Conservation (phyloP, 139 green algal genomes). For the Haematococcus lacustris region DNA sequence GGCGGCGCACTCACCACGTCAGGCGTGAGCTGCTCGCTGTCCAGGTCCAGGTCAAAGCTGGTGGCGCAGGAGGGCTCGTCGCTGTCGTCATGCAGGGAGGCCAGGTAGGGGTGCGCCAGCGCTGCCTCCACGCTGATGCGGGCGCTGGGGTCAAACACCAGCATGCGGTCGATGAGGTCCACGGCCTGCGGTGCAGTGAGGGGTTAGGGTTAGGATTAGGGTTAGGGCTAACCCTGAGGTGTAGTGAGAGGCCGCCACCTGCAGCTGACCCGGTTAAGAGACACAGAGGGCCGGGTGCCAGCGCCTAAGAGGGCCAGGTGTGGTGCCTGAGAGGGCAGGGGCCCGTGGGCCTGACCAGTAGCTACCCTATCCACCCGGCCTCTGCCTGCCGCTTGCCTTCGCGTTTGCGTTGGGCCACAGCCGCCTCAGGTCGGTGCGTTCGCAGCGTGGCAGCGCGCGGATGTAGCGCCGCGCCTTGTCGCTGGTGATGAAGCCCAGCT, state of each 20-base stretch:
- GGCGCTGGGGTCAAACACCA: slow-evolving; percentile 80
- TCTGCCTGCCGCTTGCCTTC: slow-evolving; percentile 8
- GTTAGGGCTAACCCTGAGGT: too few species aligned
- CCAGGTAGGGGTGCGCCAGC: slow-evolving; percentile 81
- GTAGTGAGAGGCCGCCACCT: too few species aligned
- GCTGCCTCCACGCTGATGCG: slow-evolving; percentile 65
- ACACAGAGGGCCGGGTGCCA: too few species aligned
- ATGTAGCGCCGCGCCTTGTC: slow-evolving; percentile 81
- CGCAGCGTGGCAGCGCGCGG: slow-evolving; percentile 31
- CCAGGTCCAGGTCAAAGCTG: slow-evolving; percentile 45
- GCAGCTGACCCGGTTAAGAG: too few species aligned
- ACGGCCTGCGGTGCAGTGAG: slow-evolving; percentile 53
- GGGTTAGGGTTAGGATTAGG: too few species aligned
- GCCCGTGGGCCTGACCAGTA: too few species aligned
- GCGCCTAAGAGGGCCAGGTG: too few species aligned
- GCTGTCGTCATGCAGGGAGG: slow-evolving; percentile 64
- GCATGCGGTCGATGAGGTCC: slow-evolving; percentile 76
- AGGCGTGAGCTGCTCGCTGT: slow-evolving; percentile 21
- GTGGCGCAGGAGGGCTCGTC: slow-evolving; percentile 56
- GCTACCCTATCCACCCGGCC: too few species aligned
- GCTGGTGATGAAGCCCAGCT: slow-evolving; percentile 73
- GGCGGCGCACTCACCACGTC: slow-evolving; percentile 14
- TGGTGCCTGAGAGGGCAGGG: too few species aligned
- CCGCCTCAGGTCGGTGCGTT: slow-evolving; percentile 27
- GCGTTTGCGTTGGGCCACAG: slow-evolving; percentile 37